Conservation (phyloP, 768 basidiomycete genomes). For the Paxillus rubicundulus region DNA sequence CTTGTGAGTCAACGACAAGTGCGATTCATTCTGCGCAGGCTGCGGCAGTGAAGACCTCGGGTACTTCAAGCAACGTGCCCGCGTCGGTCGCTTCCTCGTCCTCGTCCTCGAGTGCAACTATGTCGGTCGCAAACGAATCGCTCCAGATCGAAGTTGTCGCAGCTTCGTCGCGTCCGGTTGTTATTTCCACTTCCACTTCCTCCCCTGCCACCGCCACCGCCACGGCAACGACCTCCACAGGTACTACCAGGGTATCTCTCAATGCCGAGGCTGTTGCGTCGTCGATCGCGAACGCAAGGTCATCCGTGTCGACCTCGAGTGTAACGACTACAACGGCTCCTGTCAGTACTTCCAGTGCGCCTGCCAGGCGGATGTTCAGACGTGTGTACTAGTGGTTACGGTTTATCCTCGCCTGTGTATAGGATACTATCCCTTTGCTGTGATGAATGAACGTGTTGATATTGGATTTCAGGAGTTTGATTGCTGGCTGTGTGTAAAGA, state of each 20-base stretch:
- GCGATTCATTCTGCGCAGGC: neutral
- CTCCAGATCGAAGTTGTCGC: slow-evolving; percentile 24
- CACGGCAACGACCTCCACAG: neutral
- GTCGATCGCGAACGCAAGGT: slow-evolving; percentile 9
- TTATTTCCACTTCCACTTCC: neutral
- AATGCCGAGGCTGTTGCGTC: slow-evolving; percentile 22
- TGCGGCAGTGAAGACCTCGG: neutral
- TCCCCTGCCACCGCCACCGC: neutral
- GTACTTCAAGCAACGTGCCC: slow-evolving; percentile 3
- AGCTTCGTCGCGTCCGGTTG: neutral
- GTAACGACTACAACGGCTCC: neutral
- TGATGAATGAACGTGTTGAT: no score
- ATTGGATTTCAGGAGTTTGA: no score
- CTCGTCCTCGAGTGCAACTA: neutral
- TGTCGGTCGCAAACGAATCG: slow-evolving; percentile 8
- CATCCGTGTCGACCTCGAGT: neutral
- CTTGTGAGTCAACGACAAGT: neutral
- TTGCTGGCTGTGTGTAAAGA: no score
- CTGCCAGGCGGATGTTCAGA: slow-evolving; percentile 40
- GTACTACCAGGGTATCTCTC: slow-evolving; percentile 3
- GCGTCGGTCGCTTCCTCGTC: neutral
- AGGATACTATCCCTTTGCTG: neutral
- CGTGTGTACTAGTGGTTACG: neutral
- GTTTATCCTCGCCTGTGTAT: neutral
- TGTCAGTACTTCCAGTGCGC: slow-evolving; percentile 24